phyloP scores from a whole-genome alignment of 306 rosid genomes.

The Psophocarpus tetragonolobus region DNA sequence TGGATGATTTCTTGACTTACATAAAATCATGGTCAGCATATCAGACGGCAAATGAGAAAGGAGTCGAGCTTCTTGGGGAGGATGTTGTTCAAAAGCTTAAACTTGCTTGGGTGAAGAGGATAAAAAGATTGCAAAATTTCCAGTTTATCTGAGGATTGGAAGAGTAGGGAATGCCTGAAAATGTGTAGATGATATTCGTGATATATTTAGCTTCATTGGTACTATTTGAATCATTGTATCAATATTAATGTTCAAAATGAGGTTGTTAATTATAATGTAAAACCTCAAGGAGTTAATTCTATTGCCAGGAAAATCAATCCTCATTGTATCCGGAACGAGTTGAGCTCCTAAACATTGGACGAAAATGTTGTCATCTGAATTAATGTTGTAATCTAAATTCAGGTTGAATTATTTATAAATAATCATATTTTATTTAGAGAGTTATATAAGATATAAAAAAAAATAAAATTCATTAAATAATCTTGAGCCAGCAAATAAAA shows the following conservation, averaged over 20 bases:
- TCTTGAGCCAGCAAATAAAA: no score
- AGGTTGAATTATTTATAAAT: no score
- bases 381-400: no score
- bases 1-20: conserved; percentile 48
- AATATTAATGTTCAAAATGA: neutral
- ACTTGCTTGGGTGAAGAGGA: conserved; percentile 56
- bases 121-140: conserved; percentile 51
- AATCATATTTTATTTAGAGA: no score
- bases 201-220: neutral
- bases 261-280: no score
- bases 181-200: neutral
- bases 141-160: conserved; percentile 68
- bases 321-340: no score
- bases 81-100: conserved; percentile 49
- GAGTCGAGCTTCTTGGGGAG: conserved; percentile 61
- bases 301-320: no score
- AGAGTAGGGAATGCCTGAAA: conserved; percentile 44
- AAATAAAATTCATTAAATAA: no score
- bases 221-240: neutral
- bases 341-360: no score
- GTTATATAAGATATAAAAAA: no score
- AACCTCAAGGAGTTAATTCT: no score
- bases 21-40: conserved; percentile 74
- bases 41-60: conserved; percentile 64
- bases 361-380: no score